Evolutionary conservation across 2,329 filamentous ascomycete species (phyloP).

Genomic region (Neophaeococcomyces aloes): DNA sequence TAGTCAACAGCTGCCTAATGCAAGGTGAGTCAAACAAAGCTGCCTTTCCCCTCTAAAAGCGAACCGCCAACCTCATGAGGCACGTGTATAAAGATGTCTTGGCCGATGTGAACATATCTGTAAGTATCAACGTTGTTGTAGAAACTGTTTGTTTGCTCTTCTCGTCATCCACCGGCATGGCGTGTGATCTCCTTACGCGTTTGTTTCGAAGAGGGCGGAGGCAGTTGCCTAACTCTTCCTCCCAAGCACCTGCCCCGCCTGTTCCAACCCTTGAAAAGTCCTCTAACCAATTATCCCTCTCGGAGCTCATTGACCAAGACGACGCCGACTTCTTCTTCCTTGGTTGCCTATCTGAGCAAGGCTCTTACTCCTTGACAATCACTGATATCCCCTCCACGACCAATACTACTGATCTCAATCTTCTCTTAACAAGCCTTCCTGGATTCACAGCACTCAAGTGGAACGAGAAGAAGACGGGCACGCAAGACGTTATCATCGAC

Average conservation of each 20-base stretch:
- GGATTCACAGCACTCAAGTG: background rate
- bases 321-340: conserved; percentile 3
- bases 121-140: background rate
- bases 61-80: background rate
- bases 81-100: conserved; percentile 1
- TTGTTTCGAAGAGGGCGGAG: conserved; percentile 5
- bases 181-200: conserved; percentile 1
- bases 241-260: conserved; percentile 2
- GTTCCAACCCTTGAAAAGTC: background rate
- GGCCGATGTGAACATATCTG: no score
- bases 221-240: background rate
- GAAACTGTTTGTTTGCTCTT: background rate
- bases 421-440: background rate
- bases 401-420: background rate
- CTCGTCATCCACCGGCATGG: conserved; percentile 1
- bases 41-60: background rate
- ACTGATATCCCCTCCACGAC: background rate
- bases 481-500: conserved; percentile 6
- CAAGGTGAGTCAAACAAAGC: conserved; percentile 5
- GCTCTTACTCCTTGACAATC: background rate
- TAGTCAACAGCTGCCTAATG: conserved; percentile 1
- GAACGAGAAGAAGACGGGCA: background rate
- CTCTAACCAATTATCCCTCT: background rate
- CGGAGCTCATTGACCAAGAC: background rate
- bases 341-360: conserved; percentile 4